Percentiles rank a stretch among this genome's conserved stretches.
Conservation (phyloP, 2,329 filamentous ascomycete species). For the Aspergillus fumigatiaffinis region DNA sequence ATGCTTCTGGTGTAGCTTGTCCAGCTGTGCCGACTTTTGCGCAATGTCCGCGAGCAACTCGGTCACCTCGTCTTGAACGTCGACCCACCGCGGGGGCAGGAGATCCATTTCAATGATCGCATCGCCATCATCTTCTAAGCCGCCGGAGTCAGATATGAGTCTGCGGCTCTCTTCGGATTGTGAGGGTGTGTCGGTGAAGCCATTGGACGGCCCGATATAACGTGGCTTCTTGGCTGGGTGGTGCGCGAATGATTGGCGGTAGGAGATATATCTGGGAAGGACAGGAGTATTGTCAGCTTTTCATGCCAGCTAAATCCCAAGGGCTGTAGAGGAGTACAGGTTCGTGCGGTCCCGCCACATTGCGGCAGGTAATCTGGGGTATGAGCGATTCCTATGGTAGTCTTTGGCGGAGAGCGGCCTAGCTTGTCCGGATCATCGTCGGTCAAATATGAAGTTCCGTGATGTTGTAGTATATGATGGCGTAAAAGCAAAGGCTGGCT, state of each 20-base stretch:
- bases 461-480: not conserved
- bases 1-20: constrained; percentile 94
- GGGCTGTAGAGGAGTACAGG: constrained; percentile 56
- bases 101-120: constrained; percentile 98
- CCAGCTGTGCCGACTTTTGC: constrained; percentile 76
- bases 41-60: constrained; percentile 77
- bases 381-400: constrained; percentile 6
- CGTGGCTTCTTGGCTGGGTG: constrained; percentile 83
- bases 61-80: constrained; percentile 88
- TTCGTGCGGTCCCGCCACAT: constrained; percentile 99
- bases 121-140: constrained; percentile 74
- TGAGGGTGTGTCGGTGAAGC: constrained; percentile 58
- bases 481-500: not conserved
- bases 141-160: constrained; percentile 75
- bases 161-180: constrained; percentile 69
- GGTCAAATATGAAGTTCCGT: not conserved
- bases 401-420: constrained; percentile 19
- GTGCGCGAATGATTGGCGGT: constrained; percentile 96
- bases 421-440: constrained; percentile 14
- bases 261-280: constrained; percentile 80
- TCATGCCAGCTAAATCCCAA: not conserved
- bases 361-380: constrained; percentile 50
- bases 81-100: constrained; percentile 90
- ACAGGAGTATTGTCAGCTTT: constrained; percentile 11
- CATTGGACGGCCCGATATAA: constrained; percentile 58